Conservation (phyloP, 768 basidiomycete genomes). For the Phaeolepiota aurea region DNA sequence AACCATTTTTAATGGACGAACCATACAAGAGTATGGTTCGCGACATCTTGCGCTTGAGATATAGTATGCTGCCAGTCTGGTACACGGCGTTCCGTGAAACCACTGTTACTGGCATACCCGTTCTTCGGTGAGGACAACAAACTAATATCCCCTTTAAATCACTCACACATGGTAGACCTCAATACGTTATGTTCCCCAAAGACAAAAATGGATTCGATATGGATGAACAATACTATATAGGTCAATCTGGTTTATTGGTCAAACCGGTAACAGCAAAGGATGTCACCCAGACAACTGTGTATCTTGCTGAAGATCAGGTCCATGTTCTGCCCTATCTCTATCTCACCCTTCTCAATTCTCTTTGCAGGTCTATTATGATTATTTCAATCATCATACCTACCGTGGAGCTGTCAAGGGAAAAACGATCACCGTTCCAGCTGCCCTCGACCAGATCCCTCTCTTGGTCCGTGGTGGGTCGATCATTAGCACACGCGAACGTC, state of each 20-base stretch:
- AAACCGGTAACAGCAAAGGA: slow-evolving; percentile 83
- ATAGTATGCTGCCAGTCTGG: slow-evolving; percentile 87
- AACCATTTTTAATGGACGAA: slow-evolving; percentile 88
- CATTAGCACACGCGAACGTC: slow-evolving; percentile 79
- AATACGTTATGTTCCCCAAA: slow-evolving; percentile 89
- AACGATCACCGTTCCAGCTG: slow-evolving; percentile 69
- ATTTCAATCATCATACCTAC: slow-evolving; percentile 67
- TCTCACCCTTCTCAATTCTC: neutral
- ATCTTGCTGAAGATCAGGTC: slow-evolving; percentile 83
- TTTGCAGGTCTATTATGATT: slow-evolving; percentile 88
- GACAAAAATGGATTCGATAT: slow-evolving; percentile 80
- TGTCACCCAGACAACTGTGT: slow-evolving; percentile 61
- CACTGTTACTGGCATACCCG: slow-evolving; percentile 70
- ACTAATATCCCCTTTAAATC: neutral
- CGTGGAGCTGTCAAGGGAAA: slow-evolving; percentile 60
- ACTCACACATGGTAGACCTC: slow-evolving; percentile 51
- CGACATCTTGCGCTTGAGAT: slow-evolving; percentile 73
- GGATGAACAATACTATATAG: slow-evolving; percentile 93
- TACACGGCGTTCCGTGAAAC: slow-evolving; percentile 96
- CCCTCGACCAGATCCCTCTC: slow-evolving; percentile 73
- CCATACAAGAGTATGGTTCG: slow-evolving; percentile 81
- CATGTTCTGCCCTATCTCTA: slow-evolving; percentile 6
- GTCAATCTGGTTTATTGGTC: slow-evolving; percentile 79
- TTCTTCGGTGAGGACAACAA: slow-evolving; percentile 56
- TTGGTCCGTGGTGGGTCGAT: slow-evolving; percentile 90